A percentile compares a stretch with the other conserved stretches of the same genome.
These are phyloP conservation scores for Syzygium jambos DNA, from an alignment of 345 rosid genomes.

Conservation along the genomic window DNA sequence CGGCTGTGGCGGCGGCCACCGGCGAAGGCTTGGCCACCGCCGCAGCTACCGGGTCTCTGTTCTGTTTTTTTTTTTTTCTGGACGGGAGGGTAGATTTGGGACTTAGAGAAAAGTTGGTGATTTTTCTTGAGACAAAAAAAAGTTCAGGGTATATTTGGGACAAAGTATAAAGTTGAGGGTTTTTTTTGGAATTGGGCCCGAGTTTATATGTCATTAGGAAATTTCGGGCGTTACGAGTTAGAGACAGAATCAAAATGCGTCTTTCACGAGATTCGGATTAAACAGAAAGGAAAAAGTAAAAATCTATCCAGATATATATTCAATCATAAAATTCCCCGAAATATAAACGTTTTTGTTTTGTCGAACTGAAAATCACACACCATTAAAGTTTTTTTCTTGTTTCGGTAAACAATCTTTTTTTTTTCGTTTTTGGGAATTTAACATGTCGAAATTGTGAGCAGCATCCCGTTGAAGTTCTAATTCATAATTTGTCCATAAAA, in stretches of 20 bases:
- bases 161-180: too few relatives aligned
- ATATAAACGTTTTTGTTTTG: not conserved
- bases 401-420: not conserved
- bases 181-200: too few relatives aligned
- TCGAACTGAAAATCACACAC: not conserved
- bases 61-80: too few relatives aligned
- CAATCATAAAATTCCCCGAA: not conserved
- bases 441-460: not conserved
- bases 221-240: not conserved
- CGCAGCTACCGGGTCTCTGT: too few relatives aligned
- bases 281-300: not conserved
- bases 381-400: not conserved
- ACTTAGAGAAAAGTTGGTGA: too few relatives aligned
- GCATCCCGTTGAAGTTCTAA: rapidly evolving
- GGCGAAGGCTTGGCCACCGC: too few relatives aligned
- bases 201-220: not conserved
- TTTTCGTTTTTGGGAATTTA: not conserved
- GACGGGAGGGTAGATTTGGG: too few relatives aligned
- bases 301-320: not conserved
- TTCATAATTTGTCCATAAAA: not conserved
- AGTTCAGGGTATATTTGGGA: too few relatives aligned
- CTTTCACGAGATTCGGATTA: not conserved
- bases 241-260: not conserved
- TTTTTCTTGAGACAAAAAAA: too few relatives aligned
- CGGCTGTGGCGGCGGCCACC: too few relatives aligned